Conservation (phyloP, 2,329 filamentous ascomycete genomes). For the Raffaelea ambrosiae region DNA sequence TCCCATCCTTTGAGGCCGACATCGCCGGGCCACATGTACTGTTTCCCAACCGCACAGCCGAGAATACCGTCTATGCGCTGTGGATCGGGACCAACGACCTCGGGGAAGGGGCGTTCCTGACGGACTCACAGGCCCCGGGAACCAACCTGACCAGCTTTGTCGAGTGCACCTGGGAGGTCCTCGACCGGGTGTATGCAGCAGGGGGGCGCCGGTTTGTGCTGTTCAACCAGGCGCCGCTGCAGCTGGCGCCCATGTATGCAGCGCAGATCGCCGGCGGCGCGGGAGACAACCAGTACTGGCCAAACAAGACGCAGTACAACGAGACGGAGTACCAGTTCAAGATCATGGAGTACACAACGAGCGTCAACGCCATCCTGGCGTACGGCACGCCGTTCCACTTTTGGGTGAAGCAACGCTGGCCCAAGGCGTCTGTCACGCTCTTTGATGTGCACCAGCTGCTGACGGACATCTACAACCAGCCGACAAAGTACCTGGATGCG, state of each 20-base stretch:
- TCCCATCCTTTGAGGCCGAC: slow-evolving; percentile 48
- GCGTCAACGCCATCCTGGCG: slow-evolving; percentile 38
- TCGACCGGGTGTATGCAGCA: slow-evolving; percentile 54
- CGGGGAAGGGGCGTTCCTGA: slow-evolving; percentile 56
- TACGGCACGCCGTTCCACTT: slow-evolving; percentile 41
- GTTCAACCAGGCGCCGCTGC: slow-evolving; percentile 59
- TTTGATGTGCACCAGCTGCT: slow-evolving; percentile 61
- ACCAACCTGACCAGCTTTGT: slow-evolving; percentile 57
- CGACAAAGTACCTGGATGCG: slow-evolving; percentile 50
- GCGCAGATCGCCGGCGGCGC: slow-evolving; percentile 32
- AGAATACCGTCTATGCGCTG: slow-evolving; percentile 63
- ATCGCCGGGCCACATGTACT: slow-evolving; percentile 27
- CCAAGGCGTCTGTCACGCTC: slow-evolving; percentile 52
- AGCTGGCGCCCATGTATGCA: slow-evolving; percentile 61
- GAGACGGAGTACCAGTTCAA: slow-evolving; percentile 36
- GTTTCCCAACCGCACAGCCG: slow-evolving; percentile 33
- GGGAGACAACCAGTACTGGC: slow-evolving; percentile 35
- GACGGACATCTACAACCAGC: slow-evolving; percentile 55
- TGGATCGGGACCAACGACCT: slow-evolving; percentile 82
- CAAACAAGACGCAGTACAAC: slow-evolving; percentile 35
- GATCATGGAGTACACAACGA: slow-evolving; percentile 40
- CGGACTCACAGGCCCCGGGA: slow-evolving; percentile 49
- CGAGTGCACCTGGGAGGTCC: slow-evolving; percentile 53
- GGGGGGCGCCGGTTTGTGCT: slow-evolving; percentile 63
- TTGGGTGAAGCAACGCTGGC: slow-evolving; percentile 37